These are phyloP conservation scores for Apiospora aurea DNA, from an alignment of 2,329 filamentous ascomycete genomes.

Conservation along the genomic window DNA sequence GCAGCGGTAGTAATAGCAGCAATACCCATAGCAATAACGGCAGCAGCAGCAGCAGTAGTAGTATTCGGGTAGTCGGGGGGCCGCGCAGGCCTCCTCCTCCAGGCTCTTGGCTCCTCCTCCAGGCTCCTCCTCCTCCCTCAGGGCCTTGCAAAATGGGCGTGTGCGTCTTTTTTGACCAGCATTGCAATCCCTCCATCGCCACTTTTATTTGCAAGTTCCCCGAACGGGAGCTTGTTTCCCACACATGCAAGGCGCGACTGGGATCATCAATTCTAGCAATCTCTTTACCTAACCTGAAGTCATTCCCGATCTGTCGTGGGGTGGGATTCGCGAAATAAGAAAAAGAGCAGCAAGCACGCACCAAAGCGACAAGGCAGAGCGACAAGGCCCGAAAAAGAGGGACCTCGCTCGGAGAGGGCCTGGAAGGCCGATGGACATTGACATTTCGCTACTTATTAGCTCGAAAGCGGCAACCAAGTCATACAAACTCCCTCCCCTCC, in stretches of 20 bases:
- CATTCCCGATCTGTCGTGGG: constrained; percentile 12
- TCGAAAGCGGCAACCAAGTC: constrained; percentile 23
- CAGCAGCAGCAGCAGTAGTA: not conserved
- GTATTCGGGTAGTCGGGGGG: not conserved
- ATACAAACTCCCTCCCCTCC: constrained; percentile 7
- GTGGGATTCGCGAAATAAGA: constrained; percentile 21
- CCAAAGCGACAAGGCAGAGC: constrained; percentile 2
- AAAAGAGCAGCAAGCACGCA: constrained; percentile 7
- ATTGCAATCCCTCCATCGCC: constrained; percentile 2
- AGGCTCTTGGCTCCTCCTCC: not conserved
- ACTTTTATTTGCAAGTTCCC: constrained; percentile 20
- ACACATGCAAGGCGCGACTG: constrained; percentile 21
- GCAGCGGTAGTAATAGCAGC: not conserved
- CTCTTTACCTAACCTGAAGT: constrained; percentile 15
- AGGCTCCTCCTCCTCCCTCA: not conserved
- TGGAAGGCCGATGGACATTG: constrained; percentile 1
- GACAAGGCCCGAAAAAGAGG: constrained; percentile 11
- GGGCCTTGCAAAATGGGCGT: constrained; percentile 15
- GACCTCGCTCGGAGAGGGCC: not conserved
- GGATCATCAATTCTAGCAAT: constrained; percentile 18
- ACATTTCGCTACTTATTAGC: constrained; percentile 14
- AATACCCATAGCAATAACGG: not conserved
- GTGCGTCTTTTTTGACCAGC: constrained; percentile 19
- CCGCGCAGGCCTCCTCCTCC: constrained; percentile 7
- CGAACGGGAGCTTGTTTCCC: constrained; percentile 20